These are phyloP conservation scores for Rhodotorula sp. DNA, from an alignment of 1,284 basidiomycete species.

Conservation along the genomic window DNA sequence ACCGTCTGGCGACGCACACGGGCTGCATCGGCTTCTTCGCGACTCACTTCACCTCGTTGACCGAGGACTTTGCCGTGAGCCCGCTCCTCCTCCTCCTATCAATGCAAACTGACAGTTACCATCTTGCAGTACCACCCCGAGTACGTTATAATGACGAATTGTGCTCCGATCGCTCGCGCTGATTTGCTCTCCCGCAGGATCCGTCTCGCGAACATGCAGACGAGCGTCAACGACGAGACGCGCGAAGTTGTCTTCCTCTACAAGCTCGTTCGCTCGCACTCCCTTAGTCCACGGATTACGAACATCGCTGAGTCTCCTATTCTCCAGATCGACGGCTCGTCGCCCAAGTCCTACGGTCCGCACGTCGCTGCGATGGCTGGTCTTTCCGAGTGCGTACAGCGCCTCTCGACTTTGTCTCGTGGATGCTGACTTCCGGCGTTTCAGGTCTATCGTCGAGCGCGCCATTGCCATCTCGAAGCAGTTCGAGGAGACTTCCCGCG, in stretches of 20 bases:
- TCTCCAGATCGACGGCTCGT: constrained; percentile 35
- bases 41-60: constrained; percentile 82
- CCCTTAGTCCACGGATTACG: too few relatives aligned
- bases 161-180: too few relatives aligned
- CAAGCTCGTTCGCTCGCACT: constrained; percentile 86
- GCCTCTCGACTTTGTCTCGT: constrained; percentile 59
- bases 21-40: constrained; percentile 66
- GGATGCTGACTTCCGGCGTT: constrained; percentile 44
- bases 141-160: too few relatives aligned
- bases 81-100: too few relatives aligned
- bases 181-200: constrained; percentile 63
- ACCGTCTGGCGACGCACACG: constrained; percentile 85
- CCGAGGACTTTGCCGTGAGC: constrained; percentile 67
- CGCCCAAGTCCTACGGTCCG: constrained; percentile 45
- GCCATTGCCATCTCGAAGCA: constrained; percentile 82
- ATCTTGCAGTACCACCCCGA: constrained; percentile 64
- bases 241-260: constrained; percentile 87
- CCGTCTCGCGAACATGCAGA: constrained; percentile 90
- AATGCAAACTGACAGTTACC: not conserved
- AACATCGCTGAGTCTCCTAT: constrained; percentile 9
- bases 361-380: constrained; percentile 44
- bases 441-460: constrained; percentile 64
- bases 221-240: constrained; percentile 83
- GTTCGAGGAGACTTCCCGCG: constrained; percentile 66
- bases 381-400: constrained; percentile 26